phyloP scores from a whole-genome alignment of 305 asterid species.

The Fraxinus ornus region DNA sequence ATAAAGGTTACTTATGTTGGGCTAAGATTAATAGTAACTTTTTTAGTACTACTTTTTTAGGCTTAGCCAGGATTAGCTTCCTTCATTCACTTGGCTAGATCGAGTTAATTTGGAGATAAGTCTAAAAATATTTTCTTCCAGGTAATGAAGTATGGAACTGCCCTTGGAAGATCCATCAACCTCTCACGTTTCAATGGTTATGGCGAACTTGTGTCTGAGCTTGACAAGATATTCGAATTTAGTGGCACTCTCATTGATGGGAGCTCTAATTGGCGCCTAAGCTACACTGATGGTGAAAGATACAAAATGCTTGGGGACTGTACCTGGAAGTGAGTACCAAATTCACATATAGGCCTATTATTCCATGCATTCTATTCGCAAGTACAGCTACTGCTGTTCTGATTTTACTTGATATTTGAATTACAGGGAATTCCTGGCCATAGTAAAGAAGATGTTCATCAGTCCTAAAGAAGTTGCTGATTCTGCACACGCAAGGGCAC shows the following conservation, averaged over 20 bases:
- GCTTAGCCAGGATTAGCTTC: not conserved
- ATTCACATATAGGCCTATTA: not conserved
- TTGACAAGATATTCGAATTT: slow-evolving; percentile 12
- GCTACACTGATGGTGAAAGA: slow-evolving; percentile 9
- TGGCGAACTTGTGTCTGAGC: slow-evolving; percentile 12
- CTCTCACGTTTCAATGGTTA: slow-evolving; percentile 14
- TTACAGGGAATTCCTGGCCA: slow-evolving; percentile 10
- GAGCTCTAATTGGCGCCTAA: slow-evolving; percentile 15
- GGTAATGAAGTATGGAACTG: slow-evolving; percentile 20
- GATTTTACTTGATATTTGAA: not conserved
- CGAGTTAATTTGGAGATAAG: not conserved
- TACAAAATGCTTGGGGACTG: not conserved
- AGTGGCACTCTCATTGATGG: not conserved
- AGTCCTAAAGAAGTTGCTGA: not conserved
- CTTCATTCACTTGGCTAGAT: not conserved
- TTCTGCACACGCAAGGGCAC: not conserved
- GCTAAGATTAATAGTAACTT: not conserved
- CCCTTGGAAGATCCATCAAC: slow-evolving; percentile 16
- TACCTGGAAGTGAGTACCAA: not conserved
- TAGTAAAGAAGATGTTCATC: slow-evolving; percentile 8
- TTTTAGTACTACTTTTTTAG: not conserved
- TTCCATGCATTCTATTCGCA: not conserved
- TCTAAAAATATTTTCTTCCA: not conserved
- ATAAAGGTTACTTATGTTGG: not conserved
- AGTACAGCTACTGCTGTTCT: not conserved